Conservation (phyloP, 2,329 filamentous ascomycete genomes). For the Diaporthe aspalathi region DNA sequence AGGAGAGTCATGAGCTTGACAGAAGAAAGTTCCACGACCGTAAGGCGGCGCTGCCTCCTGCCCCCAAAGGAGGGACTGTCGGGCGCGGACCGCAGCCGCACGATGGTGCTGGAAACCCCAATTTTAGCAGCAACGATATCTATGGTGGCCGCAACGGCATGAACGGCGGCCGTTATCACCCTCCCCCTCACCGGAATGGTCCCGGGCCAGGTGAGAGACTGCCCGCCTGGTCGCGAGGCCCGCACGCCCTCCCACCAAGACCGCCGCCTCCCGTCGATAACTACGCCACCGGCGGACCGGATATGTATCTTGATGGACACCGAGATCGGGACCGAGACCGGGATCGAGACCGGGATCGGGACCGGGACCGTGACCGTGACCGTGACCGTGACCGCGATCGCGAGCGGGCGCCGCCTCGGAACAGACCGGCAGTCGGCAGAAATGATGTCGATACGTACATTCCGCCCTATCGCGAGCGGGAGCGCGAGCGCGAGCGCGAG, state of each 20-base stretch:
- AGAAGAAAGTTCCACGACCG: slow-evolving; percentile 89
- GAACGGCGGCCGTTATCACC: slow-evolving; percentile 59
- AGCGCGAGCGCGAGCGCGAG: slow-evolving; percentile 54
- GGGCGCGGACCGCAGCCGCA: slow-evolving; percentile 70
- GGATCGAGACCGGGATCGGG: slow-evolving; percentile 49
- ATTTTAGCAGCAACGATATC: slow-evolving; percentile 64
- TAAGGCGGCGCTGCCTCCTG: slow-evolving; percentile 85
- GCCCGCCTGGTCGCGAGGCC: slow-evolving; percentile 66
- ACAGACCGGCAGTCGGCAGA: slow-evolving; percentile 42
- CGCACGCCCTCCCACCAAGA: slow-evolving; percentile 58
- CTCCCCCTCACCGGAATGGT: slow-evolving; percentile 48
- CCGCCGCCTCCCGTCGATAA: slow-evolving; percentile 60
- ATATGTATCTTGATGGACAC: slow-evolving; percentile 41
- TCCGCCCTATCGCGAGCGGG: slow-evolving; percentile 55
- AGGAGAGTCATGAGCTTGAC: slow-evolving; percentile 97
- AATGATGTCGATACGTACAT: slow-evolving; percentile 61
- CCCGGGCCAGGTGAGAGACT: slow-evolving; percentile 49
- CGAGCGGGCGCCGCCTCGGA: slow-evolving; percentile 47
- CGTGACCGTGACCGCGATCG: slow-evolving; percentile 51
- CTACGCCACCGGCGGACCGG: slow-evolving; percentile 48
- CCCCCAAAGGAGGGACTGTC: slow-evolving; percentile 90
- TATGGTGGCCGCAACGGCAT: slow-evolving; percentile 61
- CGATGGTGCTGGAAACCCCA: slow-evolving; percentile 56
- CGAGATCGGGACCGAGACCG: slow-evolving; percentile 50
- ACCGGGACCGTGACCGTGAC: slow-evolving; percentile 49